Base-by-base conservation (phyloP, 345 rosid genomes). In the Limnanthes douglasii region DNA sequence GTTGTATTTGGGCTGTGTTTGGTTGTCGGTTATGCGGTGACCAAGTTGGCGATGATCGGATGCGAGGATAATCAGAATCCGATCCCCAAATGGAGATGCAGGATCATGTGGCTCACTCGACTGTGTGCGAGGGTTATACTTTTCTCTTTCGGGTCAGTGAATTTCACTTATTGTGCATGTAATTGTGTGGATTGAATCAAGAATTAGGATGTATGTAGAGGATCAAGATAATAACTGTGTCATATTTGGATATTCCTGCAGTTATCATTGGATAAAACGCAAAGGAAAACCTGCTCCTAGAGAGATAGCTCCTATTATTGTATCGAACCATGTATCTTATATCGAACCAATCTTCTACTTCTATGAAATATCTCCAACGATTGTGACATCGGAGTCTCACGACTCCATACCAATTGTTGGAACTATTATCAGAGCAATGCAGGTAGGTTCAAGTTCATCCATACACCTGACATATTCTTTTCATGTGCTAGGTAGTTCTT, bases 351-450 rank as follows among this genome's bases (percentile, higher is more conserved):
- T 90, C 33, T 84, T 90, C 60, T 90, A 72, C 46, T 90, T 90
- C 49, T 90, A 77, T 41, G 98, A 90, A 41, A 46, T 90, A 18
- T 90, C 69, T 38, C 95, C 98, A 0, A 90, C 98, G 11, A 90
- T 90, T 54, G 98, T 90, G 43, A 94, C 98, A 0, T 62, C 98
- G 0, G 95, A 84, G 50, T 74, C 95, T 5, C 98, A 90, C 54
- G 98, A 90, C 54, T 62, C 92, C 22, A 63, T 84, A 29, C 98
- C 98, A 5, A 61, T 77, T 40, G 98, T 90, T 18, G 95, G 98
- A 53, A 90, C 98, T 48, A 90, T 90, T 28, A 84, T 90, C 53
- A 74, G 98, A 57, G 94, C 98, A 41, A 90, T 90, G 98, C 98
- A 90, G 92, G 98, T 82, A 34, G 28, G 6, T 20, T 18, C n/a